Evolutionary conservation across 2,329 filamentous ascomycete genomes (phyloP).

Genomic region (Beauveria sp.): DNA sequence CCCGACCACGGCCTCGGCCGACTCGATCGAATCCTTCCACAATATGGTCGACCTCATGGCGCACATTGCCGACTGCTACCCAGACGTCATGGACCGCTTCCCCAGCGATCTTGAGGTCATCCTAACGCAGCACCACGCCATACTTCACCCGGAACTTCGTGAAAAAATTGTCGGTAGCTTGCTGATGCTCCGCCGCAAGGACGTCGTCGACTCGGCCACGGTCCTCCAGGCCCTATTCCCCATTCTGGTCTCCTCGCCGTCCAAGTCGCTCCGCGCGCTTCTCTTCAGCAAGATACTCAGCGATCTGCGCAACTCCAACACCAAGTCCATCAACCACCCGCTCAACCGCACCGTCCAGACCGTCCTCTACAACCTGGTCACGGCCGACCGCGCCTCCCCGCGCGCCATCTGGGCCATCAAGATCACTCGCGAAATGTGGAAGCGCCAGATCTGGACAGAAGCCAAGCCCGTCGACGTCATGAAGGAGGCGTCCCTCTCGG

Average conservation of each 20-base stretch:
- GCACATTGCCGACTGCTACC: slow-evolving; percentile 91
- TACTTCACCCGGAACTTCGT: slow-evolving; percentile 73
- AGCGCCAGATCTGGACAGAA: slow-evolving; percentile 91
- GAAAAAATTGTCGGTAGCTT: slow-evolving; percentile 93
- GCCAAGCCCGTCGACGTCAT: slow-evolving; percentile 94
- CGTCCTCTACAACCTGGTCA: slow-evolving; percentile 84
- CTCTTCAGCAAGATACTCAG: slow-evolving; percentile 86
- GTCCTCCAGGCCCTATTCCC: slow-evolving; percentile 91
- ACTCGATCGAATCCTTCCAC: slow-evolving; percentile 74
- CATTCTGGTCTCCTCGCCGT: slow-evolving; percentile 82
- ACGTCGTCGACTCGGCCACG: slow-evolving; percentile 76
- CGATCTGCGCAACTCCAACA: slow-evolving; percentile 81
- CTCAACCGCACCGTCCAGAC: slow-evolving; percentile 91
- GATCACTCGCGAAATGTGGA: slow-evolving; percentile 92
- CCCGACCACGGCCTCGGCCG: slow-evolving; percentile 68
- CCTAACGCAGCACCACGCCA: slow-evolving; percentile 71
- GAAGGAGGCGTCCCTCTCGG: slow-evolving; percentile 82
- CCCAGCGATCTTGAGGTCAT: slow-evolving; percentile 75
- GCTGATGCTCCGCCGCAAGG: slow-evolving; percentile 81
- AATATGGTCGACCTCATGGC: slow-evolving; percentile 91
- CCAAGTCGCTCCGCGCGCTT: slow-evolving; percentile 77
- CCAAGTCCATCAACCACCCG: slow-evolving; percentile 81
- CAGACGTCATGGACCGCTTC: slow-evolving; percentile 68
- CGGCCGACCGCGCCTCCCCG: slow-evolving; percentile 73
- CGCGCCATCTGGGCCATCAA: slow-evolving; percentile 96